phyloP scores from a whole-genome alignment of 805 yeast species.

The Candida orba region DNA sequence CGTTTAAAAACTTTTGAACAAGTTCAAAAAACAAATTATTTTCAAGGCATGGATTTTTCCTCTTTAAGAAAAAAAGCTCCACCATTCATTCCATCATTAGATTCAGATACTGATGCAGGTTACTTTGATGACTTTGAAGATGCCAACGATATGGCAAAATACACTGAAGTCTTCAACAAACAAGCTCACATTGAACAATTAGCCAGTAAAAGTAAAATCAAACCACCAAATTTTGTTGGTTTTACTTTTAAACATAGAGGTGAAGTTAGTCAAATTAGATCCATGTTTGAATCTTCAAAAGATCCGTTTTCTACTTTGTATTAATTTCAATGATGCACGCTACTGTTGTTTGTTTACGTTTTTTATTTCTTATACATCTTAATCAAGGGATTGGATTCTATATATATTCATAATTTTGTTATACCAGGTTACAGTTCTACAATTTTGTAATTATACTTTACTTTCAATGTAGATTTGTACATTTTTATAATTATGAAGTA shows the following conservation, averaged over 20 bases:
- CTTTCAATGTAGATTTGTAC: not conserved
- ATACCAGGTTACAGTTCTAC: not conserved
- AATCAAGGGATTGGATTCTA: not conserved
- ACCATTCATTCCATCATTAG: slow-evolving; percentile 95
- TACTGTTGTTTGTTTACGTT: not conserved
- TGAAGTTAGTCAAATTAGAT: slow-evolving; percentile 20
- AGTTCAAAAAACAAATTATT: slow-evolving; percentile 72
- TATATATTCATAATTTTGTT: not conserved
- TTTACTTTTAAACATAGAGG: slow-evolving; percentile 87
- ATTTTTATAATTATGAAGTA: slow-evolving; percentile 3
- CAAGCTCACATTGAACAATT: slow-evolving; percentile 77
- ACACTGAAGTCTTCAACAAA: slow-evolving; percentile 93
- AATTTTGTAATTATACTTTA: not conserved
- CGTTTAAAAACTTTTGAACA: slow-evolving; percentile 78
- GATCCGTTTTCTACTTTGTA: slow-evolving; percentile 26
- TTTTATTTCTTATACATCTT: not conserved
- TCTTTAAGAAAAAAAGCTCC: slow-evolving; percentile 65
- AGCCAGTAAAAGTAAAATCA: slow-evolving; percentile 55
- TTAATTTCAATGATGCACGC: slow-evolving; percentile 1
- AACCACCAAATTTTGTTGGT: slow-evolving; percentile 77
- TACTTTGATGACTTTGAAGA: slow-evolving; percentile 96
- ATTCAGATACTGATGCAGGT: slow-evolving; percentile 97
- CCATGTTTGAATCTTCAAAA: slow-evolving; percentile 18
- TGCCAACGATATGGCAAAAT: slow-evolving; percentile 95
- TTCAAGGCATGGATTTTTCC: slow-evolving; percentile 77